phyloP scores from a whole-genome alignment of 805 yeast species.

The Trichomonascus vanleenenianus region DNA sequence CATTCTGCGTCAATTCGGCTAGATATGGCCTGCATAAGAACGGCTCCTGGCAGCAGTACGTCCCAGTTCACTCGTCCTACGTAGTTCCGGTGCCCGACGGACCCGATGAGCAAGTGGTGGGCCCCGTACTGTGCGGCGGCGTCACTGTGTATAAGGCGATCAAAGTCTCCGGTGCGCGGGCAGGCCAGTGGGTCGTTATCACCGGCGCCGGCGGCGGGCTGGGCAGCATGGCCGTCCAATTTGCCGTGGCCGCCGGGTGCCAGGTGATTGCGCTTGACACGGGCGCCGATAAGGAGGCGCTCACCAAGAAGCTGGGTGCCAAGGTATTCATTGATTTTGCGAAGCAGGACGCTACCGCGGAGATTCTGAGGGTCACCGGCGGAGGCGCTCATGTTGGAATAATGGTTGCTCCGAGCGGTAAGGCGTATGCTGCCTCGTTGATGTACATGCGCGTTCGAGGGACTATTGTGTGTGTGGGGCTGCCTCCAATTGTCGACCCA shows the following conservation, averaged over 20 bases:
- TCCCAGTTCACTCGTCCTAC: conserved; percentile 79
- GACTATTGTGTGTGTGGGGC: conserved; percentile 60
- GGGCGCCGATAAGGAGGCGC: conserved; percentile 39
- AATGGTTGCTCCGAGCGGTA: conserved; percentile 66
- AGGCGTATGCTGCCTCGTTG: conserved; percentile 54
- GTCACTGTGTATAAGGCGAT: conserved; percentile 55
- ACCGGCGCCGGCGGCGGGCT: conserved; percentile 60
- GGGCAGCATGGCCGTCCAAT: conserved; percentile 54
- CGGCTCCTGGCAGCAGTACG: conserved; percentile 87
- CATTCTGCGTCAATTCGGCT: conserved; percentile 63
- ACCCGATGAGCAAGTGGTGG: conserved; percentile 46
- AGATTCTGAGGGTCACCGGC: conserved; percentile 46
- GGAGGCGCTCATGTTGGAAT: conserved; percentile 76
- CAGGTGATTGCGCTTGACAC: conserved; percentile 51
- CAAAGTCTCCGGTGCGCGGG: conserved; percentile 39
- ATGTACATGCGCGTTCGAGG: conserved; percentile 59
- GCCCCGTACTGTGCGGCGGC: conserved; percentile 56
- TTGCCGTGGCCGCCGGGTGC: conserved; percentile 51
- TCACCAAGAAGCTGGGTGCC: conserved; percentile 43
- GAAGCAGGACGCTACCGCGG: conserved; percentile 47
- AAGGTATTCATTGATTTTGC: conserved; percentile 50
- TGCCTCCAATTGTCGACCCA: conserved; percentile 69
- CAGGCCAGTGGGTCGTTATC: conserved; percentile 53
- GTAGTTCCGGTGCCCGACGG: conserved; percentile 74
- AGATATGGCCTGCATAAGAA: conserved; percentile 74